Evolutionary conservation across 176 grass and related monocot species (phyloP), one percentile per base, ranked within the genome.

Genomic region (Hordeum marinum): DNA sequence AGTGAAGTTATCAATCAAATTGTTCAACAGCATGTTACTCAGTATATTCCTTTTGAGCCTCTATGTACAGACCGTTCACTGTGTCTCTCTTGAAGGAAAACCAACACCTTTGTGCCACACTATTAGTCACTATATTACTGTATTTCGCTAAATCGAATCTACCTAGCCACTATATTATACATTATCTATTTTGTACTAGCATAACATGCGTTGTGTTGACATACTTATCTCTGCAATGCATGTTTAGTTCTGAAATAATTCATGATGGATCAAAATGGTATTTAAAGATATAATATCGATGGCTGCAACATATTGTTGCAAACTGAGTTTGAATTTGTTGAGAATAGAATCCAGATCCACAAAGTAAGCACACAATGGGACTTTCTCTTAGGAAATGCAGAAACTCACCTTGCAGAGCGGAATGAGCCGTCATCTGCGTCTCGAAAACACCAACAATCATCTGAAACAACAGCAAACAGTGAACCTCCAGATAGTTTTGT

Each of bases 401-500:
- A 20, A 65, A 74, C 67, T 85, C 71, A 78, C 70, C 80, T 29
- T 77, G 78, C 89, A 90, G 89, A 57, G 45, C 61, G 8, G 40
- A 41, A 41, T 41, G 40, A 41, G 40, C 40, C 40, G 9, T 41
- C 8, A 41, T 41, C 40, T 3, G 40, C 40, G 40, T 41, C 31
- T 41, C 39, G 79, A 78, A 77, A 86, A 42, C 76, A 87, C 8
- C 85, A 76, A 50, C 34, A 71, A 24, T 71, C 81, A 85, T 48
- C 87, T 82, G 77, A 79, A 86, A 39, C 14, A 71, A 17, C 72
- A 85, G 29, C 46, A 57, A 87, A 78, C 32, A 64, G n/a, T 5
- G 90, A 88, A 86, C 50, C 83, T 36, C 42, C 27, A 11, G 84
- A 87, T 43, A 94, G 83, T 20, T 68, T 81, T 48, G 59, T 60